Evolutionary conservation across 371 early-diverging fungal species (phyloP).

Genomic region (Actinomortierella ambigua): DNA sequence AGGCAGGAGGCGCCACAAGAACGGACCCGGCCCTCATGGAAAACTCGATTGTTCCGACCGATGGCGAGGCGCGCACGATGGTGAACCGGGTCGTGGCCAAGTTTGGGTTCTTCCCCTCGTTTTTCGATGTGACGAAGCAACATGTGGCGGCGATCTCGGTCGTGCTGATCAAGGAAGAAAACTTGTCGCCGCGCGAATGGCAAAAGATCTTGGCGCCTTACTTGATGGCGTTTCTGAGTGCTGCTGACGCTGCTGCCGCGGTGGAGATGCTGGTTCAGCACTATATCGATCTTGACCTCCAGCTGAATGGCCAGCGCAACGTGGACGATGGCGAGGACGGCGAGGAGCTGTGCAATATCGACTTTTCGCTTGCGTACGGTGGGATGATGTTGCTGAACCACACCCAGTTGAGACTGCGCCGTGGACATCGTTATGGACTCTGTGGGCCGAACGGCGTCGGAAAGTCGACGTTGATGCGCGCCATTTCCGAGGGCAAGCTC

Average conservation of each 20-base stretch:
- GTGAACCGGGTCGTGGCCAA: constrained; percentile 53
- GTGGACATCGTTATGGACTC: constrained; percentile 84
- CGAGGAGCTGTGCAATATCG: constrained; percentile 81
- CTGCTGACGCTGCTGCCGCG: constrained; percentile 36
- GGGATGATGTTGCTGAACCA: constrained; percentile 83
- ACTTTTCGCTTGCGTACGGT: constrained; percentile 83
- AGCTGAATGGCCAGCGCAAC: constrained; percentile 47
- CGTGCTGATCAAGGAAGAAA: constrained; percentile 40
- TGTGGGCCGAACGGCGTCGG: constrained; percentile 90
- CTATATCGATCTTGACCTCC: constrained; percentile 42
- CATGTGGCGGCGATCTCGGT: constrained; percentile 35
- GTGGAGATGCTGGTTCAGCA: constrained; percentile 47
- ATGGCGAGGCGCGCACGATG: constrained; percentile 50
- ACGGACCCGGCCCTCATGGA: constrained; percentile 13
- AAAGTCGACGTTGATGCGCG: constrained; percentile 87
- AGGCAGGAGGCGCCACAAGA: constrained; percentile 56
- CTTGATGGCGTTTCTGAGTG: constrained; percentile 62
- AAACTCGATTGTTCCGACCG: constrained; percentile 42
- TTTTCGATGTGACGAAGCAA: constrained; percentile 50
- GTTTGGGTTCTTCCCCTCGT: constrained; percentile 60
- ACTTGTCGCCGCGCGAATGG: constrained; percentile 41
- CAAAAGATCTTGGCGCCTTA: constrained; percentile 57
- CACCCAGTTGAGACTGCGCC: constrained; percentile 73
- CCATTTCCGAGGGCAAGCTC: constrained; percentile 76
- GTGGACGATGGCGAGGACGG: constrained; percentile 70